Evolutionary conservation across 768 basidiomycete species (phyloP).

Genomic region (Arthromyces matolae): DNA sequence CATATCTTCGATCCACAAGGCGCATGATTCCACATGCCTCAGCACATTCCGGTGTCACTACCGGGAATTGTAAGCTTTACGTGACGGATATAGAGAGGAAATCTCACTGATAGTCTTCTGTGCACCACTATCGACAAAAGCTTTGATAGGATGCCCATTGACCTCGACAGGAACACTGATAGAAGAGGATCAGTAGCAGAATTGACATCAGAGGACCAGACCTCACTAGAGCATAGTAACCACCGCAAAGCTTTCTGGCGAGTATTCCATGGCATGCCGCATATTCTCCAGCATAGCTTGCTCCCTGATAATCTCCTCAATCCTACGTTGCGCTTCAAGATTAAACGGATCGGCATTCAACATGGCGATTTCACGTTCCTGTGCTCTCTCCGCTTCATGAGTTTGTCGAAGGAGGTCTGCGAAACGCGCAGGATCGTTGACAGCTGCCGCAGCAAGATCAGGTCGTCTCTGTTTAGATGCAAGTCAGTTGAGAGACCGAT

Average conservation of each 20-base stretch:
- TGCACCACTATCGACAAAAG: slow-evolving; percentile 97
- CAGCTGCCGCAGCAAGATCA: slow-evolving; percentile 72
- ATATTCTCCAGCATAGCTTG: slow-evolving; percentile 90
- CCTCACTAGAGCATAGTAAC: slow-evolving; percentile 97
- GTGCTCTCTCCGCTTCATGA: slow-evolving; percentile 51
- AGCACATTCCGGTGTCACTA: slow-evolving; percentile 93
- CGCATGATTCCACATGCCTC: slow-evolving; percentile 95
- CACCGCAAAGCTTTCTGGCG: slow-evolving; percentile 88
- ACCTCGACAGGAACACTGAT: slow-evolving; percentile 86
- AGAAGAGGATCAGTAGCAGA: background rate
- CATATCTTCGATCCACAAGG: slow-evolving; percentile 79
- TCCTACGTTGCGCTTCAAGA: slow-evolving; percentile 86
- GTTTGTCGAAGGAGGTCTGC: slow-evolving; percentile 66
- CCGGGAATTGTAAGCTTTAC: background rate
- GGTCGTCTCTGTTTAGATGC: slow-evolving; percentile 61
- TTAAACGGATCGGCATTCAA: slow-evolving; percentile 90
- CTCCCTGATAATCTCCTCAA: slow-evolving; percentile 90
- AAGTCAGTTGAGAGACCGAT: slow-evolving; percentile 3
- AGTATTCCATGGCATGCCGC: slow-evolving; percentile 90
- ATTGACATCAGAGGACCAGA: background rate
- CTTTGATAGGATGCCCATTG: slow-evolving; percentile 85
- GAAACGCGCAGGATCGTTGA: slow-evolving; percentile 67
- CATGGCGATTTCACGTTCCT: slow-evolving; percentile 56
- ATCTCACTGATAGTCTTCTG: slow-evolving; percentile 91
- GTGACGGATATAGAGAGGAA: background rate